Conservation (phyloP, 371 early-diverging fungal genomes). For the Zopfochytrium polystomum region DNA sequence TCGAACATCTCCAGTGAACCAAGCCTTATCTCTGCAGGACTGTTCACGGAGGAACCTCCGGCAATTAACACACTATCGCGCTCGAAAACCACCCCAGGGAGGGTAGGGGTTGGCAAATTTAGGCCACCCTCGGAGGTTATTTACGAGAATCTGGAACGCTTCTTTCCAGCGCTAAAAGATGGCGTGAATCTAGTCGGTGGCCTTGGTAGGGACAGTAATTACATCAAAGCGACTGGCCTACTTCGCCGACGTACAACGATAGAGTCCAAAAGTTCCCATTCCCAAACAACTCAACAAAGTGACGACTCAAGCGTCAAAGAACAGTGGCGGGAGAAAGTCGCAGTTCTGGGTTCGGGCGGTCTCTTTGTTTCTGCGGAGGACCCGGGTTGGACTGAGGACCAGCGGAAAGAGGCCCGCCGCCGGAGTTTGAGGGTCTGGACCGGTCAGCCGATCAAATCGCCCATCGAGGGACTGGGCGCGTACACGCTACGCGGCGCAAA, state of each 20-base stretch:
- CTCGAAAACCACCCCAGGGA: no score
- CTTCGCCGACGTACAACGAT: not conserved
- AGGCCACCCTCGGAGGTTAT: conserved; percentile 18
- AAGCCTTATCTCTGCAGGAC: not conserved
- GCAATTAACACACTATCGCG: not conserved
- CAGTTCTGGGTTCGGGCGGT: not conserved
- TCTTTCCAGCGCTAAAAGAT: conserved; percentile 10
- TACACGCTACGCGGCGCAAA: not conserved
- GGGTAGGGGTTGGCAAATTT: no score
- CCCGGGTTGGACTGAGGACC: not conserved
- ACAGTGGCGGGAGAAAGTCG: not conserved
- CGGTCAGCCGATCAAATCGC: not conserved
- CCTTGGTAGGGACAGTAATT: not conserved
- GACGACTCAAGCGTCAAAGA: not conserved
- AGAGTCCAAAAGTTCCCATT: not conserved
- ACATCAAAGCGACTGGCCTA: not conserved
- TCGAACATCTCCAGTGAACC: not conserved
- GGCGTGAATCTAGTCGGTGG: conserved; percentile 2
- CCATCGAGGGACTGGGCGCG: not conserved
- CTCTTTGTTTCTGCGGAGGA: not conserved
- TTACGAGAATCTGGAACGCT: conserved; percentile 16
- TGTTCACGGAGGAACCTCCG: not conserved
- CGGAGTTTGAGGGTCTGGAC: not conserved
- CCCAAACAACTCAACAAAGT: not conserved
- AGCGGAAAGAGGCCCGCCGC: not conserved